Evolutionary conservation across 306 rosid species (phyloP).

Genomic region (Ormosia semicastrata): DNA sequence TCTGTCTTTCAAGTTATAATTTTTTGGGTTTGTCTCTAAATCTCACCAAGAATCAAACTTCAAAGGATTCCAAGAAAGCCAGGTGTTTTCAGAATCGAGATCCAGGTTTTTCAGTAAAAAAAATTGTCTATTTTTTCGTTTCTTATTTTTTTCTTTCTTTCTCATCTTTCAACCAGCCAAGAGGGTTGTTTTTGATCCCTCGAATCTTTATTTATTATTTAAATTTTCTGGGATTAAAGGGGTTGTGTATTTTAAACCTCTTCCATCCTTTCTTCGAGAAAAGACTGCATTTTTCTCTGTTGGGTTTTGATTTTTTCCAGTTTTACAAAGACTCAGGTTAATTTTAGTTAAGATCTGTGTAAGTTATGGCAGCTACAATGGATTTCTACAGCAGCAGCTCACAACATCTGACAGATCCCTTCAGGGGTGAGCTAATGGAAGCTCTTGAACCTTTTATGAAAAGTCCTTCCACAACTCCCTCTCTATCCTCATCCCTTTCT

Average conservation of each 20-base stretch:
- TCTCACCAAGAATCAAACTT: slow-evolving; percentile 51
- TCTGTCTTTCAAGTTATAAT: slow-evolving; percentile 78
- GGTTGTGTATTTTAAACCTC: slow-evolving; percentile 90
- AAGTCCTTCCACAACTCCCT: slow-evolving; percentile 48
- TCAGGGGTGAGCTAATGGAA: slow-evolving; percentile 88
- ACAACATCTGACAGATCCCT: slow-evolving; percentile 49
- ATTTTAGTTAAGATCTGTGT: slow-evolving; percentile 30
- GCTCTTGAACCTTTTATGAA: slow-evolving; percentile 94
- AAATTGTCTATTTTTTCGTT: neutral
- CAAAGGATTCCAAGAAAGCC: slow-evolving; percentile 58
- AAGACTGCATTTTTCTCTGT: neutral
- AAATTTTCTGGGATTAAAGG: slow-evolving; percentile 31
- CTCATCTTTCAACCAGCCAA: slow-evolving; percentile 28
- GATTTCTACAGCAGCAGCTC: slow-evolving; percentile 50
- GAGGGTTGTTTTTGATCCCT: slow-evolving; percentile 88
- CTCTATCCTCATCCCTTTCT: slow-evolving; percentile 13
- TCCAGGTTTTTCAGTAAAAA: slow-evolving; percentile 45
- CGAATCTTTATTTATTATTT: slow-evolving; percentile 26
- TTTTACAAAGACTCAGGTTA: slow-evolving; percentile 48
- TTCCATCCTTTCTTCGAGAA: slow-evolving; percentile 32
- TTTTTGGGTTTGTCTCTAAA: slow-evolving; percentile 74
- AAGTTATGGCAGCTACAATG: slow-evolving; percentile 61
- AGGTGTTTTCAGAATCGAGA: slow-evolving; percentile 99
- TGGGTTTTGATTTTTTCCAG: slow-evolving; percentile 2
- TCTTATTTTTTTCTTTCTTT: neutral